Percentiles rank a stretch among this genome's conserved stretches.
Conservation (phyloP, 192 early-diverging fungal genomes). For the Gigaspora rosea region DNA sequence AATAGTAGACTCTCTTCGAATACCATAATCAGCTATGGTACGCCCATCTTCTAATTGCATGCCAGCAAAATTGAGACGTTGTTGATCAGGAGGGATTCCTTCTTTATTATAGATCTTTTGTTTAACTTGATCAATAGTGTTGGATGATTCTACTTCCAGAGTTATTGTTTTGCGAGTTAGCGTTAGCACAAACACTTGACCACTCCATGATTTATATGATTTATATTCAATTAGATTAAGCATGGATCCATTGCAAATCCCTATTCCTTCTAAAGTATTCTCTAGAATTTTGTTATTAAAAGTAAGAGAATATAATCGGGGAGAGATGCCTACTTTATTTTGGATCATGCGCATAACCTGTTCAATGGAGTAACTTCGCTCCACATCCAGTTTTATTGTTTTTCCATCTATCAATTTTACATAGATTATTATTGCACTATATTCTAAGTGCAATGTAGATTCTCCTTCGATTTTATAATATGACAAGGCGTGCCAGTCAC, state of each 20-base stretch:
- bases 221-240: neutral
- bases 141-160: slow-evolving; percentile 68
- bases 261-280: too few species aligned
- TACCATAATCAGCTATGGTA: slow-evolving; percentile 68
- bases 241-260: slow-evolving; percentile 1
- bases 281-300: too few species aligned
- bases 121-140: slow-evolving; percentile 34
- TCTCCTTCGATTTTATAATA: slow-evolving; percentile 80
- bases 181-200: slow-evolving; percentile 50
- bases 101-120: slow-evolving; percentile 53
- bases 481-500: slow-evolving; percentile 53
- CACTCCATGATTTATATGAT: neutral
- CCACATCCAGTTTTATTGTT: slow-evolving; percentile 86
- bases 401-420: slow-evolving; percentile 78
- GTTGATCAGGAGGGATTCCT: slow-evolving; percentile 68
- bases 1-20: slow-evolving; percentile 65
- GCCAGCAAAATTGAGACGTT: slow-evolving; percentile 44
- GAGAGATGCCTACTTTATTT: slow-evolving; percentile 33
- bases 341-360: slow-evolving; percentile 74
- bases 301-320: too few species aligned
- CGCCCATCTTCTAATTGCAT: slow-evolving; percentile 76
- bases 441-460: slow-evolving; percentile 66
- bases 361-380: slow-evolving; percentile 64
- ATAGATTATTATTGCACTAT: slow-evolving; percentile 32
- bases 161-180: too few species aligned